Conservation (phyloP, 179 eudicot species). For the Camellia oleifera region DNA sequence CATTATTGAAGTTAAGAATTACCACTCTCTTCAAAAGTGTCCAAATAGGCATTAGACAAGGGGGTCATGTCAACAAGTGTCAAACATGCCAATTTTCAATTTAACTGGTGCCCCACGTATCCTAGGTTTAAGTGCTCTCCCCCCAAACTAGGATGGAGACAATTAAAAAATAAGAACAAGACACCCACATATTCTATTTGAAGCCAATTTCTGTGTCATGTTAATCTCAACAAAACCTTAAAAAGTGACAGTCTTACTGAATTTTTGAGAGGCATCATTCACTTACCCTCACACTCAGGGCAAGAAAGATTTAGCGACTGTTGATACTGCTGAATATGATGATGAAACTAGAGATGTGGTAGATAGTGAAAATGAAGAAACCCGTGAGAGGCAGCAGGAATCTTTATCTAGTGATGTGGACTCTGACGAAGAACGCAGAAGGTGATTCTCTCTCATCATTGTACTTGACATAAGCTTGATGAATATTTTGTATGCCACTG, state of each 20-base stretch:
- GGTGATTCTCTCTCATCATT: slow-evolving; percentile 29
- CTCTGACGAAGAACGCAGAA: slow-evolving; percentile 74
- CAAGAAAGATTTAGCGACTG: slow-evolving; percentile 70
- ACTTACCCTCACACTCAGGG: slow-evolving; percentile 36
- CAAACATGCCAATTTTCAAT: neutral
- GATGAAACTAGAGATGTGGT: slow-evolving; percentile 44
- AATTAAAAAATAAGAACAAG: neutral
- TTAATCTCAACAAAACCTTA: neutral
- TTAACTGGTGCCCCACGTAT: neutral
- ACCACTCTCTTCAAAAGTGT: no score
- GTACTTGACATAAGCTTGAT: slow-evolving; percentile 4
- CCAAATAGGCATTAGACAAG: no score
- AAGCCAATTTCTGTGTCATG: neutral
- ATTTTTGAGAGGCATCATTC: neutral
- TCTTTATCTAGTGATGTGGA: slow-evolving; percentile 54
- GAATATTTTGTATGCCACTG: neutral
- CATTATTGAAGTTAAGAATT: neutral
- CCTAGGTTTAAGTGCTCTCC: neutral
- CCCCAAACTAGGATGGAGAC: neutral
- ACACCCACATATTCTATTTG: neutral
- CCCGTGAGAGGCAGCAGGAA: slow-evolving; percentile 34
- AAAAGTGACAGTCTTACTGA: neutral
- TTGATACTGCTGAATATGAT: slow-evolving; percentile 68
- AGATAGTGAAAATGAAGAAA: slow-evolving; percentile 51
- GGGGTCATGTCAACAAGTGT: no score